Conservation (phyloP, 371 early-diverging fungal genomes). For the Mucor piriformis region DNA sequence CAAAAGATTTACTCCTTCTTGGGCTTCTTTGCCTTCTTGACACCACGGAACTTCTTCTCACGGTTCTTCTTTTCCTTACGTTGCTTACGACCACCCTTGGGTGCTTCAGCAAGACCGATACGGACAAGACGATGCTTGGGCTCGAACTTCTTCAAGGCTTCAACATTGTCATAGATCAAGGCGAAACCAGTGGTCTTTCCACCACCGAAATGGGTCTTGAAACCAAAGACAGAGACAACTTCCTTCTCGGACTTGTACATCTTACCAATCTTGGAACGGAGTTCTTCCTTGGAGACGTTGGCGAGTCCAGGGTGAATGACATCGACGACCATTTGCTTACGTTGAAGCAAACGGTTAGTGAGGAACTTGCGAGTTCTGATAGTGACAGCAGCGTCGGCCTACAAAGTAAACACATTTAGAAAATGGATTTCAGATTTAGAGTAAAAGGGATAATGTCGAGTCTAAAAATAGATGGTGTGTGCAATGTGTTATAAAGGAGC, state of each 20-base stretch:
- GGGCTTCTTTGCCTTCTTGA: constrained; percentile 86
- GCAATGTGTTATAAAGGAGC: too few relatives aligned
- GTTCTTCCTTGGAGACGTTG: constrained; percentile 89
- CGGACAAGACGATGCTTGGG: constrained; percentile 95
- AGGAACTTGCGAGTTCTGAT: constrained; percentile 98
- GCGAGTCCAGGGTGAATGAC: constrained; percentile 93
- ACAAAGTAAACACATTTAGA: not conserved
- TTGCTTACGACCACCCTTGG: constrained; percentile 93
- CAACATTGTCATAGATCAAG: constrained; percentile 94
- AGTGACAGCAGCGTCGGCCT: constrained; percentile 85
- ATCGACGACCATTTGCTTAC: constrained; percentile 98
- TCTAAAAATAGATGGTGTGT: too few relatives aligned
- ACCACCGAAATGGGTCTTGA: constrained; percentile 97
- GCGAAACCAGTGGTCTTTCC: constrained; percentile 97
- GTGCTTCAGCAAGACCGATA: constrained; percentile 77
- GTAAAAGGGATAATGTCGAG: not conserved
- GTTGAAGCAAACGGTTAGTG: constrained; percentile 96
- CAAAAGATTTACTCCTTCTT: constrained; percentile 20
- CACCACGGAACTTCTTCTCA: constrained; percentile 97
- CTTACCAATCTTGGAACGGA: constrained; percentile 94
- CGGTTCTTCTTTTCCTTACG: constrained; percentile 99
- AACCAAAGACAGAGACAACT: constrained; percentile 91
- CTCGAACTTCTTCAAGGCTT: constrained; percentile 96
- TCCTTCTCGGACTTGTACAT: constrained; percentile 95
- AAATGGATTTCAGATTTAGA: too few relatives aligned